Evolutionary conservation across 2,329 filamentous ascomycete genomes (phyloP).

Genomic region (Tolypocladium paradoxum): DNA sequence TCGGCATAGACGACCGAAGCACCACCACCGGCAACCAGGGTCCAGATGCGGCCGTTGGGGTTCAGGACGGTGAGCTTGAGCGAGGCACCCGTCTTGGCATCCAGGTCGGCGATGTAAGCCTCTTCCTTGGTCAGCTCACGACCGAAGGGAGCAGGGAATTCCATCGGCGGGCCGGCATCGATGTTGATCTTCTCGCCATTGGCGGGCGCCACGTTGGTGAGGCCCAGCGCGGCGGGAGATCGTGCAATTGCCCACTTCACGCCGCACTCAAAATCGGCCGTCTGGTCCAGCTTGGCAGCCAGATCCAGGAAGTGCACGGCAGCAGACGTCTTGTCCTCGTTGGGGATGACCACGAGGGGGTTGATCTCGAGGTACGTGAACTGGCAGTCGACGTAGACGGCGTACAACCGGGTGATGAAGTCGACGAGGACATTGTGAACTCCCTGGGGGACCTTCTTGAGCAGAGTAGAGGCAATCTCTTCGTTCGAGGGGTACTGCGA

Average conservation of each 20-base stretch:
- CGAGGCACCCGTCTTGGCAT: slow-evolving; percentile 98
- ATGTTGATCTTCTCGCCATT: slow-evolving; percentile 73
- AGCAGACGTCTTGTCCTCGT: slow-evolving; percentile 81
- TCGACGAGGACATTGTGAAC: slow-evolving; percentile 97
- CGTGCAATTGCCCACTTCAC: slow-evolving; percentile 98
- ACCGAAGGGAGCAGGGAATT: slow-evolving; percentile 97
- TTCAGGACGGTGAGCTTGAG: slow-evolving; percentile 98
- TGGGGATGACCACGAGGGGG: slow-evolving; percentile 95
- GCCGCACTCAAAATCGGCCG: slow-evolving; percentile 97
- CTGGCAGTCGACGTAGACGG: slow-evolving; percentile 98
- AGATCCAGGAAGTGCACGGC: slow-evolving; percentile 97
- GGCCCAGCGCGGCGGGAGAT: slow-evolving; percentile 77
- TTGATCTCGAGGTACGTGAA: slow-evolving; percentile 99
- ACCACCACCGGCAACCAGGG: slow-evolving; percentile 96
- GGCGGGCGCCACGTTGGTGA: slow-evolving; percentile 53
- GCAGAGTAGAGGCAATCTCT: slow-evolving; percentile 71
- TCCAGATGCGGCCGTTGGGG: slow-evolving; percentile 87
- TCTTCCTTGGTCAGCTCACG: slow-evolving; percentile 98
- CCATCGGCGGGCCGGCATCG: slow-evolving; percentile 94
- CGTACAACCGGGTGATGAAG: slow-evolving; percentile 97
- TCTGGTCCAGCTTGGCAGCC: slow-evolving; percentile 97
- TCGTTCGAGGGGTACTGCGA: slow-evolving; percentile 92
- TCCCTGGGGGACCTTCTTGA: slow-evolving; percentile 90
- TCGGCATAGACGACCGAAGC: slow-evolving; percentile 98
- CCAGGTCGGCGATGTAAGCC: slow-evolving; percentile 96